phyloP scores from a whole-genome alignment of 2,329 filamentous ascomycete genomes.

The Penicillium sp. region DNA sequence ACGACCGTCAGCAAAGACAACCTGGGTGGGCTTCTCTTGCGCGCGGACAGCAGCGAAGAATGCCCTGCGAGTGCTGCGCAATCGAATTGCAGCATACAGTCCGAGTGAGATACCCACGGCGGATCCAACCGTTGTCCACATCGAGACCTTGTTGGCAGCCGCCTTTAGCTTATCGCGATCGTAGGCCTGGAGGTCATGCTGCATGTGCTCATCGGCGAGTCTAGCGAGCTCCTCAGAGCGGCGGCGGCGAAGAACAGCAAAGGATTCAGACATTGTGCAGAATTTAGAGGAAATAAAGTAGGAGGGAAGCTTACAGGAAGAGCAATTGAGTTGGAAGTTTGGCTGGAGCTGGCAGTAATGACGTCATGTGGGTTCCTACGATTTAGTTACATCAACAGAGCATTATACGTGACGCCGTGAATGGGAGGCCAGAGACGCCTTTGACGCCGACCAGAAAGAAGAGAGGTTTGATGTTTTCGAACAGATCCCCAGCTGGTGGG shows the following conservation, averaged over 20 bases:
- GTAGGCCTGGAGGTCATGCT: slow-evolving; percentile 54
- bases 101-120: slow-evolving; percentile 58
- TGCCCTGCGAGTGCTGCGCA: slow-evolving; percentile 53
- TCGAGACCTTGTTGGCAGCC: slow-evolving; percentile 54
- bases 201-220: slow-evolving; percentile 56
- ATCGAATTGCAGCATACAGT: slow-evolving; percentile 53
- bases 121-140: slow-evolving; percentile 56
- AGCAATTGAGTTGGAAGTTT: neutral
- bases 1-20: slow-evolving; percentile 59
- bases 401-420: too few species aligned
- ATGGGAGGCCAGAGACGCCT: too few species aligned
- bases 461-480: too few species aligned
- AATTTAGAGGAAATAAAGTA: neutral
- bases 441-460: too few species aligned
- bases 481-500: too few species aligned
- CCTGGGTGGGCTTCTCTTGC: slow-evolving; percentile 57
- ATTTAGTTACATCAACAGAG: too few species aligned
- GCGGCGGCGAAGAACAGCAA: slow-evolving; percentile 47
- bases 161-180: slow-evolving; percentile 56
- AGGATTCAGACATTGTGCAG: slow-evolving; percentile 38
- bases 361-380: slow-evolving; percentile 3
- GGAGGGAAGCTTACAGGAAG: neutral
- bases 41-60: slow-evolving; percentile 61
- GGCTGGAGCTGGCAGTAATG: slow-evolving; percentile 1
- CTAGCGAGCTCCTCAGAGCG: slow-evolving; percentile 49